Evolutionary conservation across 257 asterid genomes (phyloP), one percentile per base, ranked within the genome.

Genomic region (Penstemon barbatus): DNA sequence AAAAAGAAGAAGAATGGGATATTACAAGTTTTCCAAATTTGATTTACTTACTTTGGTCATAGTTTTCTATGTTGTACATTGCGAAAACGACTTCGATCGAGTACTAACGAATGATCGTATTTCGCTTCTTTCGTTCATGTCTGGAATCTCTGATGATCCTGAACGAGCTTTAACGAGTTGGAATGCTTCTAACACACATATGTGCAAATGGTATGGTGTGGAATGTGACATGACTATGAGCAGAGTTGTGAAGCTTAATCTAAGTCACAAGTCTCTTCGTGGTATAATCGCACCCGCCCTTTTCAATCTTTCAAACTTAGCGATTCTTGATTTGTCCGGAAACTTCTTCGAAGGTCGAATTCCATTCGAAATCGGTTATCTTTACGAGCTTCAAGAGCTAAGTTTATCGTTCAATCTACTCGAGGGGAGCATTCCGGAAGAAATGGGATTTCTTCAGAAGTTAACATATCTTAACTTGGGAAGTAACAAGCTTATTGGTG

Each of bases 121-220:
- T 2, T 72, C 95, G n/a, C 95, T 89, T n/a, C 75, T 85, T 45
- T 81, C 93, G 15, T 89, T 91, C 86, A 77, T 73, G 85, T 65
- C 85, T 7, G 78, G 81, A 9, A 74, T 87, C 68, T 68, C 75
- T 0, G 41, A 65, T 4, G 95, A 91, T 42, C 97, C 97, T 6
- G 67, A 63, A 18, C 67, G 73, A 4, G 85, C 82, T 38, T 9
- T 91, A 0, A 56, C 45, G 18, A 78, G 71, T 1, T 91, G 97
- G 96, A 85, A 80, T 62, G 25, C 81, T 45, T 71, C 86, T 48
- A 67, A 54, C 19, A 9, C 61, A 33, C 80, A 76, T 54, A 66
- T 84, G 0, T 91, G 97, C 80, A 73, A 82, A 1, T 91, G 97
- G 97, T 37, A 81, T 4, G 95, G 95, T 36, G 78, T 91, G 41